Base-by-base conservation (phyloP, 176 grass and related monocot genomes). In the Urochloa ruziziensis region DNA sequence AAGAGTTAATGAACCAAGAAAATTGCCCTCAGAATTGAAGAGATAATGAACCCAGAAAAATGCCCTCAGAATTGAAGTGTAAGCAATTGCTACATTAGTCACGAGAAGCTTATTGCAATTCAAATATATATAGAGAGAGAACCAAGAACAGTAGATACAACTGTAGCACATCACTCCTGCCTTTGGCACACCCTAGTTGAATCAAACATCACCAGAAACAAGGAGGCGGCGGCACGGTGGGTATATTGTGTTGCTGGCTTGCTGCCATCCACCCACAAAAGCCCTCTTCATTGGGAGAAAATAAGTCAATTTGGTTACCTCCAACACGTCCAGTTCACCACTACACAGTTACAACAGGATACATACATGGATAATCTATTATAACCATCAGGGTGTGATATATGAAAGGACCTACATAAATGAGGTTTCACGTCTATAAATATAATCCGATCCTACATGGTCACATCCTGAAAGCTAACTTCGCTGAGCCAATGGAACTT, bases 291-390 rank as follows among this genome's bases (percentile, higher is more conserved):
- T 12, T 42, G 70, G 58, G 59, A 53, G 34, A 9, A 78, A 13
- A 79, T 33, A 47, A 77, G 56, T 85, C 54, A 82, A 79, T 44
- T 88, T 60, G n/a, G 35, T 39, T 67, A 28, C 42, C 84, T 46
- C 60, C 36, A 62, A 69, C 78, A 33, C 21, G 28, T 21, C 49
- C 32, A 54, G 32, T 67, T 49, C 77, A 78, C 51, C 82, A 66
- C 49, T 80, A 75, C 30, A 78, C 29, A 80, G 86, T 86, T 88
- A 85, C 78, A 85, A 85, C 79, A 83, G 42, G 66, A 72, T 79
- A 74, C 73, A 78, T 78, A 54, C 78, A 92, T 48, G 86, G 46
- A 79, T 60, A 75, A 56, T 75, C 69, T 70, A 74, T 80, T 70
- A 74, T 80, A 73, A 28, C 74, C 80, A 77, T 70, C 77, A 80